Percentiles rank a stretch among this genome's conserved stretches.
Evolutionary conservation across 2,329 filamentous ascomycete species (phyloP).

Genomic region (Allantophomopsis lycopodina): DNA sequence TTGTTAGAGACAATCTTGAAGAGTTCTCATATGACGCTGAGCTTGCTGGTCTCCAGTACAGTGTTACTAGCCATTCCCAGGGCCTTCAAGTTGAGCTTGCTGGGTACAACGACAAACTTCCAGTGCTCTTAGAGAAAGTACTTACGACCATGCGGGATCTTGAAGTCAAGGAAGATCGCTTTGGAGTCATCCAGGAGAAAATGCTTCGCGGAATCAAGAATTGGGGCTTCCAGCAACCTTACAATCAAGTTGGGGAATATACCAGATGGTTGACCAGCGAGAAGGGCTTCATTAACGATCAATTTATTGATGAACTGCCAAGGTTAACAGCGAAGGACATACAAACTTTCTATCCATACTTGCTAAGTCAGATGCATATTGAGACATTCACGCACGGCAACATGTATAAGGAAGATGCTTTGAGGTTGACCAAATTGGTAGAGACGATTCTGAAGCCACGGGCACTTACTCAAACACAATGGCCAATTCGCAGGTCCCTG

Average conservation of each 20-base stretch:
- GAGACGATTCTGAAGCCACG: slow-evolving; percentile 66
- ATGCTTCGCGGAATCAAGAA: slow-evolving; percentile 68
- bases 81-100: slow-evolving; percentile 69
- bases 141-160: slow-evolving; percentile 73
- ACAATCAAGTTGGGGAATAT: slow-evolving; percentile 75
- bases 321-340: slow-evolving; percentile 63
- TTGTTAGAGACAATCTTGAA: slow-evolving; percentile 77
- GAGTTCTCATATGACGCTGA: slow-evolving; percentile 96
- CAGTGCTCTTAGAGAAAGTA: slow-evolving; percentile 82
- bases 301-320: slow-evolving; percentile 65
- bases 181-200: slow-evolving; percentile 82
- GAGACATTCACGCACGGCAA: slow-evolving; percentile 88
- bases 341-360: slow-evolving; percentile 62
- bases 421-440: slow-evolving; percentile 72
- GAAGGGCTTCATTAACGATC: slow-evolving; percentile 64
- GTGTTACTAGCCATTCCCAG: slow-evolving; percentile 55
- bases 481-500: slow-evolving; percentile 65
- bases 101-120: slow-evolving; percentile 94
- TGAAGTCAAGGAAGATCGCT: slow-evolving; percentile 73
- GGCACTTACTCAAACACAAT: slow-evolving; percentile 61
- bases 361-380: slow-evolving; percentile 73
- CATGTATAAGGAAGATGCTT: slow-evolving; percentile 82
- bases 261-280: slow-evolving; percentile 70
- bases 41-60: slow-evolving; percentile 77
- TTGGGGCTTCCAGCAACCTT: slow-evolving; percentile 78